These are phyloP conservation scores for Paradendryphiella salina DNA, from an alignment of 2,329 filamentous ascomycete species.

Conservation along the genomic window DNA sequence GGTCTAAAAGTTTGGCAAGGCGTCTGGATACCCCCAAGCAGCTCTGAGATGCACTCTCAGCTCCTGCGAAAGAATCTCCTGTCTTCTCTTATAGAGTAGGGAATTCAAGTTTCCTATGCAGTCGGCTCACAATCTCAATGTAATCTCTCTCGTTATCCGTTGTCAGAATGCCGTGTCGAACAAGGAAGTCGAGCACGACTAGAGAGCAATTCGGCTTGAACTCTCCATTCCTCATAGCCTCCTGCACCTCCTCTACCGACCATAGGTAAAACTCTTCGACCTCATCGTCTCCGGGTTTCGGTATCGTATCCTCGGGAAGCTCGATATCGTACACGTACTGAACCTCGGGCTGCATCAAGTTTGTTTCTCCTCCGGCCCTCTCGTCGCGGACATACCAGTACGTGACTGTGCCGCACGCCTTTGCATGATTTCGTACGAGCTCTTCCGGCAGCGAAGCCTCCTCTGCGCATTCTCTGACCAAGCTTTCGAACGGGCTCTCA, in stretches of 20 bases:
- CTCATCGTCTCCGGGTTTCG: slow-evolving; percentile 82
- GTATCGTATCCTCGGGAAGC: slow-evolving; percentile 68
- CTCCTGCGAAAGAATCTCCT: neutral
- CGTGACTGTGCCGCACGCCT: slow-evolving; percentile 70
- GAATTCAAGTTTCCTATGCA: slow-evolving; percentile 81
- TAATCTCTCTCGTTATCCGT: slow-evolving; percentile 77
- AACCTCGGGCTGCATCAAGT: slow-evolving; percentile 84
- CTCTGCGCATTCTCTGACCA: slow-evolving; percentile 84
- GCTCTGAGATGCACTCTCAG: slow-evolving; percentile 14
- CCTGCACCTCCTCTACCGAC: slow-evolving; percentile 74
- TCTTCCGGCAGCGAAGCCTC: slow-evolving; percentile 79
- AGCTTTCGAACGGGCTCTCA: slow-evolving; percentile 77
- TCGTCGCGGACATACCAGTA: slow-evolving; percentile 82
- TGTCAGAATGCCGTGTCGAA: slow-evolving; percentile 80
- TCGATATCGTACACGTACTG: slow-evolving; percentile 92
- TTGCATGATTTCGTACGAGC: slow-evolving; percentile 64
- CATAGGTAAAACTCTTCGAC: slow-evolving; percentile 82
- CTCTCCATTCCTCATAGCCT: slow-evolving; percentile 68
- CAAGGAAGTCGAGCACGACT: slow-evolving; percentile 85
- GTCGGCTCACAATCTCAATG: slow-evolving; percentile 71
- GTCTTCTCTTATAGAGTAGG: slow-evolving; percentile 51
- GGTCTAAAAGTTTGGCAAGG: slow-evolving; percentile 34
- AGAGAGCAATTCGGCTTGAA: slow-evolving; percentile 95
- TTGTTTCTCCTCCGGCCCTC: slow-evolving; percentile 76
- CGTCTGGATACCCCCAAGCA: slow-evolving; percentile 41